Evolutionary conservation across 345 rosid genomes (phyloP).

Genomic region (Dipteronia sinensis): DNA sequence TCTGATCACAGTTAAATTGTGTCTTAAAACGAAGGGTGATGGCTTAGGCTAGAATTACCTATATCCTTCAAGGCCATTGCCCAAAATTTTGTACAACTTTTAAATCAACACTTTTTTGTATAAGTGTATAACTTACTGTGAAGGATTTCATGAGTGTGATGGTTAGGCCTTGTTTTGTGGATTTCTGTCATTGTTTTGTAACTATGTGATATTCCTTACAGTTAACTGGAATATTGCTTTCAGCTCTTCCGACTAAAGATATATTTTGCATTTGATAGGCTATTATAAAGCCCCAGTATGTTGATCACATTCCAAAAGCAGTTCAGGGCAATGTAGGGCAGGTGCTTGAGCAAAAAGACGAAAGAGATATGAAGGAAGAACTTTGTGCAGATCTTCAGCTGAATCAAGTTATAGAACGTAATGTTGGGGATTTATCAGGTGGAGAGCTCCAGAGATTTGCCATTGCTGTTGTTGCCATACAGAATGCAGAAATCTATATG

Average conservation of each 20-base stretch:
- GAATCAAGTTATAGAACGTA: slow-evolving; percentile 91
- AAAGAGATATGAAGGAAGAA: slow-evolving; percentile 69
- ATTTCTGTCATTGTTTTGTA: neutral
- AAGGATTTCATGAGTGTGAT: neutral
- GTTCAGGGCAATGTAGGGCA: slow-evolving; percentile 94
- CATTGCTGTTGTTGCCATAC: slow-evolving; percentile 92
- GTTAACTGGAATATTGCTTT: neutral
- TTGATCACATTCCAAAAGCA: slow-evolving; percentile 96
- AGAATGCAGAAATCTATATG: slow-evolving; percentile 99
- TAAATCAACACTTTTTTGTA: neutral
- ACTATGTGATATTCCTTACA: neutral
- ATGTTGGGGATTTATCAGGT: slow-evolving; percentile 92
- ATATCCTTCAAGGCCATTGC: neutral
- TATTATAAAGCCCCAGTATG: slow-evolving; percentile 96
- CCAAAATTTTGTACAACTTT: neutral
- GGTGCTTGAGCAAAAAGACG: slow-evolving; percentile 93
- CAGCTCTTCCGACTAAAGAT: slow-evolving; percentile 5
- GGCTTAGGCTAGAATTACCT: neutral
- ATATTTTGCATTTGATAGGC: slow-evolving; percentile 49
- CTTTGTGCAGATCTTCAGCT: slow-evolving; percentile 85
- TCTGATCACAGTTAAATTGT: too few species aligned
- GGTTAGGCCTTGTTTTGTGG: neutral
- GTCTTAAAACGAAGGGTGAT: too few species aligned
- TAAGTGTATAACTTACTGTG: neutral
- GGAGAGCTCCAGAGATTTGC: slow-evolving; percentile 99